Base-by-base conservation (phyloP, 345 rosid genomes). In the Heritiera fomes region DNA sequence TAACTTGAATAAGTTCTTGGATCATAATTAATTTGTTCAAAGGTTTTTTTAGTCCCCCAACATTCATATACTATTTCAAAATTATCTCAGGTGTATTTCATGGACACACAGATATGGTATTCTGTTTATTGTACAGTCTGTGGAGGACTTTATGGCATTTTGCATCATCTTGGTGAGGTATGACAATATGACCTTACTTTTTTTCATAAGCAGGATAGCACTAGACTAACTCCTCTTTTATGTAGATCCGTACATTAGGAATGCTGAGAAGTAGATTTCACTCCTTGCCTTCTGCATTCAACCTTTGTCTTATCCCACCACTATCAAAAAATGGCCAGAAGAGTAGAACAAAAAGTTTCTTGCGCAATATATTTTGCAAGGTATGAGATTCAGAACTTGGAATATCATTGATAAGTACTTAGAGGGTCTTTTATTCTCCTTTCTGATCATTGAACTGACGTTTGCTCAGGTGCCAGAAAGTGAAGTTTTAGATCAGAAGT, bases 131-230 rank as follows among this genome's bases (percentile, higher is more conserved):
- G 97, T 79, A 86, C 96, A 8, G 86, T 95, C 49, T 91, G 88
- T 75, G 98, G 99, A 75, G 99, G 99, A 79, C 80, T 95, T 81
- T 93, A 93, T 80, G 99, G 99, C 80, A 93, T 95, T 85, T 84
- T 95, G 80, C 92, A 95, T 86, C 99, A 93, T 86, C 99, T 95
- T 85, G 99, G 98, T 38, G 98, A 95, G 94, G 99, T 95, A 90
- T 80, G 87, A 82, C 28, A 7, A 28, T 93, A 88, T 80, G 87
- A 82, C 30, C 45, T 12, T 28, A n/a, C 66, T 70, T 82, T 81
- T 50, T 76, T 32, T 49, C 59, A 14, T 50, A 82, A 47, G 49
- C 28, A 73, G 61, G 59, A 52, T 79, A 12, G 68, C 62, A 76
- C 77, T 73, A 60, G 32, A 63, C 86, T 87, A 75, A 85, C 76